Evolutionary conservation across 2,329 filamentous ascomycete genomes (phyloP), one percentile per base, ranked within the genome.

Genomic region (Phialemonium atrogriseum): DNA sequence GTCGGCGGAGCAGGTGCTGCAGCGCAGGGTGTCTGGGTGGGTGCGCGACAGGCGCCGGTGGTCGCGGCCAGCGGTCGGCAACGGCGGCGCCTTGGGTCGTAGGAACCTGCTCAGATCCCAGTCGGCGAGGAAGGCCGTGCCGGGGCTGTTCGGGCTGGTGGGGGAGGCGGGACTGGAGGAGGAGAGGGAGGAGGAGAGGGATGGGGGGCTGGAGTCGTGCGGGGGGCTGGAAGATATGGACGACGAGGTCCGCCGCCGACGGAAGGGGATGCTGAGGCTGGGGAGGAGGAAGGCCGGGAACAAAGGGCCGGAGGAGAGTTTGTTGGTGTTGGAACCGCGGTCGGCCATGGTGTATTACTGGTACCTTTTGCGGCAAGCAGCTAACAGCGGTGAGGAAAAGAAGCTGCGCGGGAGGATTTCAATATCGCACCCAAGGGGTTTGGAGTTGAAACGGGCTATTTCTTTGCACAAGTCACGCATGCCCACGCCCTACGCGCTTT

Each of bases 1-100:
- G 50, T 81, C 73, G 33, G 67, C 59, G 10, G 71, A 62, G 58
- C 77, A 81, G 30, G 54, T 60, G 20, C 61, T 58, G 55, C 77
- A 81, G 41, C 73, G 66, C 30, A 81, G 55, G 2, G 70, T 75
- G 46, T 73, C 64, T 5, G 72, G 70, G 1, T 62, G 59, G 15
- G 53, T 50, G 35, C 62, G 64, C 12, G 56, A 44, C 6, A 77
- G 54, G 21, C 50, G 51, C 11, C 38, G 43, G 16, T 14, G 21
- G 8, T 22, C 9, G 28, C 19, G 7, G 11, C 17, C 7, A 12
- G 17, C n/a, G 11, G 10, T 21, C n/a, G 7, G 19, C 5, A 5
- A 16, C 11, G 11, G 17, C 5, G 27, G 27, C 6, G 17, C 10
- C 11, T 27, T 20, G 27, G 16, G 32, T 24, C 19, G 7, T 24